Evolutionary conservation across 768 basidiomycete species (phyloP), one percentile per base, ranked within the genome.

Genomic region (Boletus huronensis): DNA sequence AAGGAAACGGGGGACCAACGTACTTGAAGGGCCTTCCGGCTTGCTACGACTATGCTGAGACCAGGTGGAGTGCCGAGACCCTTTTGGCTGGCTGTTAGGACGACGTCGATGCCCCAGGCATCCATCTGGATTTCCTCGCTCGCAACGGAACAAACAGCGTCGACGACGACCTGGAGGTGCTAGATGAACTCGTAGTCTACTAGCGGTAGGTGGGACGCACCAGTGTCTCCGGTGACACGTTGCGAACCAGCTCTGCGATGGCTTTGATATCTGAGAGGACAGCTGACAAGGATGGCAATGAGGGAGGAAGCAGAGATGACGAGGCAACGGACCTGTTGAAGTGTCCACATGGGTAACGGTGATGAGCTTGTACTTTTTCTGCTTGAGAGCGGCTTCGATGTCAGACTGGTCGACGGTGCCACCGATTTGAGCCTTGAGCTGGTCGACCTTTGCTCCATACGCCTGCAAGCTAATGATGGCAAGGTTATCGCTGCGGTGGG

Each of bases 291-390:
- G 25, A 34, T 19, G 48, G 51, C 40, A 49, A 23, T 23, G 17
- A 14, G 28, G 3, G 39, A 35, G 7, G 10, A 31, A 1, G 23
- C 4, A n/a, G 5, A 11, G 16, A 23, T 6, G 3, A 6, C 5
- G n/a, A 23, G 17, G 5, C 17, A 26, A 47, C 72, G 43, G 48
- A 79, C 85, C 85, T 42, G 90, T 92, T 5, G 88, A 93, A 8
- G 92, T 95, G 70, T 97, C 93, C 52, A 97, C 96, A 65, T 99
- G 97, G 1, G 97, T 98, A 65, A 99, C 83, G 6, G 93, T 93
- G 60, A 98, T 72, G 50, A 94, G 63, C 71, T 95, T 96, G 80
- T 91, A 97, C 63, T 83, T 84, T 71, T 90, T 90, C 56, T 79
- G 74, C 70, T 80, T 79, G 31, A 98, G 80, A 0, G 89, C 90